Evolutionary conservation across 139 green algal species (phyloP).

Genomic region (Coelastrella sp.): DNA sequence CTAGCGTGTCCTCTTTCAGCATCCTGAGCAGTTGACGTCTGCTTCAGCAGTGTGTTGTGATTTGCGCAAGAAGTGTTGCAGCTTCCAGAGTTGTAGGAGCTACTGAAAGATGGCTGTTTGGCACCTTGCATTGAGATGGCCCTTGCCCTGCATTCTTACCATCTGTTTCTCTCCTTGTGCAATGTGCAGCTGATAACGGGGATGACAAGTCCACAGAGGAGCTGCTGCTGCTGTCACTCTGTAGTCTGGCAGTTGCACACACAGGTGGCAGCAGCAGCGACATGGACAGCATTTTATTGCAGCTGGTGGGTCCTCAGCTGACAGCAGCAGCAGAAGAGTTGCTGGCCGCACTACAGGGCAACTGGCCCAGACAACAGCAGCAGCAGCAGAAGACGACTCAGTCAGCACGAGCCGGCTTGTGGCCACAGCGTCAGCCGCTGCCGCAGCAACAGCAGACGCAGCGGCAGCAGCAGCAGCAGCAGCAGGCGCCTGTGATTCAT

Average conservation of each 20-base stretch:
- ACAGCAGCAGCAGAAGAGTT: constrained; percentile 24
- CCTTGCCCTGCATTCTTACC: too few relatives aligned
- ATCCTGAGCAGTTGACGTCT: too few relatives aligned
- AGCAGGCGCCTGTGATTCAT: background rate
- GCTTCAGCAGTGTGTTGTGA: too few relatives aligned
- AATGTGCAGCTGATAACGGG: constrained; percentile 38
- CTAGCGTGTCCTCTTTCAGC: too few relatives aligned
- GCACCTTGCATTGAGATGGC: too few relatives aligned
- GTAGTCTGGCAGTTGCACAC: constrained; percentile 44
- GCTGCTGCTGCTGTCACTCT: constrained; percentile 60
- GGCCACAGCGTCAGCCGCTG: background rate
- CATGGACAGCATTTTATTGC: constrained; percentile 34
- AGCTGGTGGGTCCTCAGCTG: constrained; percentile 38
- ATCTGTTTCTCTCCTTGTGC: too few relatives aligned
- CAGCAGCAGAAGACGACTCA: constrained; percentile 2
- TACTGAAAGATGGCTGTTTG: too few relatives aligned
- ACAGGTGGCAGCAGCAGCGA: constrained; percentile 25
- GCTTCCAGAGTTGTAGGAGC: too few relatives aligned
- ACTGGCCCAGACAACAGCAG: constrained; percentile 21
- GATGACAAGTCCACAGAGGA: constrained; percentile 59
- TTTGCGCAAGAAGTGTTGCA: too few relatives aligned
- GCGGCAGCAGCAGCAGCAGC: constrained; percentile 18
- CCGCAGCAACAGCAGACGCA: constrained; percentile 1
- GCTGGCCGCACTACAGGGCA: constrained; percentile 5
- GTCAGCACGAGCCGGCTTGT: background rate